Conservation (phyloP, 2,329 filamentous ascomycete species). For the Thermoascus crustaceus region DNA sequence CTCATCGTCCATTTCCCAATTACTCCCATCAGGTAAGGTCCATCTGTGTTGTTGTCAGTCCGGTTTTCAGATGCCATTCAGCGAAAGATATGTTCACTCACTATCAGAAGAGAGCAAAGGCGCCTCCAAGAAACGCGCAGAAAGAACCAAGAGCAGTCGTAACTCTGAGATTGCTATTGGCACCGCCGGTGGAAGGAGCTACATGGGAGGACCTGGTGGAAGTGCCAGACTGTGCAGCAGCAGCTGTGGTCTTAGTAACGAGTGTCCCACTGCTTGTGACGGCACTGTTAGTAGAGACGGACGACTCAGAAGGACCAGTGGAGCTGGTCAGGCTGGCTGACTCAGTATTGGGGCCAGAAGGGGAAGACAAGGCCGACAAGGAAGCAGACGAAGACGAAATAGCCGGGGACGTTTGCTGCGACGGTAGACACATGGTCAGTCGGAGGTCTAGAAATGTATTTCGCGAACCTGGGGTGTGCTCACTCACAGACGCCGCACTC, state of each 20-base stretch:
- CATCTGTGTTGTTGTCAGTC: no score
- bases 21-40: no score
- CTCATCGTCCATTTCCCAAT: no score
- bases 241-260: constrained; percentile 3
- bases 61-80: no score
- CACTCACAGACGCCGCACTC: constrained; percentile 59
- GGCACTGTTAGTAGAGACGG: background rate
- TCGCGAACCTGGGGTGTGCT: constrained; percentile 33
- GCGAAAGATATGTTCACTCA: background rate
- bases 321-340: constrained; percentile 3
- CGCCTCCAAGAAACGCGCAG: constrained; percentile 16
- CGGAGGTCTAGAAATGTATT: constrained; percentile 10
- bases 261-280: constrained; percentile 5
- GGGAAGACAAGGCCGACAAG: constrained; percentile 38
- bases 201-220: constrained; percentile 6
- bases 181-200: constrained; percentile 15
- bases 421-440: constrained; percentile 6
- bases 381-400: constrained; percentile 42
- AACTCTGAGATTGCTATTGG: constrained; percentile 8
- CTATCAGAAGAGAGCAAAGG: constrained; percentile 15
- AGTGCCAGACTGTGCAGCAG: constrained; percentile 4
- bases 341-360: constrained; percentile 36
- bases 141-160: constrained; percentile 13
- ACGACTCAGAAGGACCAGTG: constrained; percentile 2
- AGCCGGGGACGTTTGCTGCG: constrained; percentile 47